Evolutionary conservation across 177 flowering plant species (phyloP).

Genomic region (Vitis hybrid): DNA sequence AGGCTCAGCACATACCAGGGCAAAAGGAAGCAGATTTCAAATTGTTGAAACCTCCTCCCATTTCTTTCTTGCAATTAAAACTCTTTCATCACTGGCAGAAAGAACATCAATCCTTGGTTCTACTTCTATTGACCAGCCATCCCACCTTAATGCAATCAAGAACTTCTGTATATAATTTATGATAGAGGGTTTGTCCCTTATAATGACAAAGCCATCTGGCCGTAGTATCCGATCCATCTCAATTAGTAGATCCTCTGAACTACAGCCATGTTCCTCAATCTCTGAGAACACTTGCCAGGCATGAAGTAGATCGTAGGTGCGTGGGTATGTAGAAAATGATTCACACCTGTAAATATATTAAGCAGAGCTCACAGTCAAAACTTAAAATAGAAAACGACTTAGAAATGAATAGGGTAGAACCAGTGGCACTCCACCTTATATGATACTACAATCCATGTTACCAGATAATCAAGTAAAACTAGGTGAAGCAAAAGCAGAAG

Average conservation of each 20-base stretch:
- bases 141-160: conserved; percentile 67
- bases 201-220: conserved; percentile 80
- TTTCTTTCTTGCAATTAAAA: conserved; percentile 70
- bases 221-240: conserved; percentile 91
- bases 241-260: conserved; percentile 71
- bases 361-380: neutral
- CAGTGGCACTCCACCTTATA: too few relatives aligned
- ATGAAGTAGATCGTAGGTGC: conserved; percentile 84
- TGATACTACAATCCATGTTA: too few relatives aligned
- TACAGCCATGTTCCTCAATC: conserved; percentile 57
- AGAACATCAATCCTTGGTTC: conserved; percentile 70
- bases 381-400: neutral
- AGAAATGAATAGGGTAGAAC: too few relatives aligned
- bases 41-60: conserved; percentile 19
- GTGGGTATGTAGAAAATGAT: conserved; percentile 92
- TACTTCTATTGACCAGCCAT: conserved; percentile 67
- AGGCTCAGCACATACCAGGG: conserved; percentile 18
- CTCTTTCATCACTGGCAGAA: conserved; percentile 58
- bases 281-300: conserved; percentile 70
- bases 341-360: conserved; percentile 66
- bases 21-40: conserved; percentile 15
- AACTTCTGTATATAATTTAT: conserved; percentile 54
- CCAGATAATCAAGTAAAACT: too few relatives aligned
- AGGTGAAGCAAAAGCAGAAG: too few relatives aligned
- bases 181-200: conserved; percentile 65